Base-by-base conservation (phyloP, 345 rosid species). In the thale cress (Arabidopsis thaliana) region DNA sequence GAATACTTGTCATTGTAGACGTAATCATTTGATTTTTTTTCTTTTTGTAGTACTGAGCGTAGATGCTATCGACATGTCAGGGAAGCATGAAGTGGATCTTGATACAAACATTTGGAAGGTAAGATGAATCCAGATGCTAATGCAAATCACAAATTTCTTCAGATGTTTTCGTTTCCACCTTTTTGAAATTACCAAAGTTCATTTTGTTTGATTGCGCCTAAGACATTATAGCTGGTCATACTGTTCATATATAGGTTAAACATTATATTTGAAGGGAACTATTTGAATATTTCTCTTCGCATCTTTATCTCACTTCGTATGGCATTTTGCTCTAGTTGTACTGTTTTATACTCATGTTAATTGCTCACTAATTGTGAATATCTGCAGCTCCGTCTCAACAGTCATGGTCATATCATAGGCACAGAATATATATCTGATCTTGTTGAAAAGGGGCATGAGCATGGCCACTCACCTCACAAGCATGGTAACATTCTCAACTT, bases 61-160 rank as follows among this genome's bases (percentile, higher is more conserved):
- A 63, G 99, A 96, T 82, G 99, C 99, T 68, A 93, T 93, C 82
- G 98, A 96, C 79, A 91, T 96, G 99, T 96, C 99, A 4, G 99
- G 99, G 69, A 96, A 93, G 84, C 99, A 96, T 80, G 98, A 96
- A 91, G 99, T 96, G 62, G 99, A 96, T 86, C 97, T 96, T 8
- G 96, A 93, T 78, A 96, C 98, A 61, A 93, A 85, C 79, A 88
- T 96, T 78, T 96, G 98, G 99, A 96, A 96, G 82, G 99, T 96
- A 84, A 79, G 82, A 57, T 68, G 41, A 65, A 55, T 63, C 37
- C 42, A 63, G 52, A 70, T 62, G 65, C 42, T 34, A 20, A 10
- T 58, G 42, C 67, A 65, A 33, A 65, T 66, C 42, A 48, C 14
- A 42, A 44, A 53, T 46, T 10, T 63, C 33, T 69, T 45, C 50